Evolutionary conservation across 805 yeast species (phyloP), one percentile per base, ranked within the genome.

Genomic region (Starmerella gropengiesseri): DNA sequence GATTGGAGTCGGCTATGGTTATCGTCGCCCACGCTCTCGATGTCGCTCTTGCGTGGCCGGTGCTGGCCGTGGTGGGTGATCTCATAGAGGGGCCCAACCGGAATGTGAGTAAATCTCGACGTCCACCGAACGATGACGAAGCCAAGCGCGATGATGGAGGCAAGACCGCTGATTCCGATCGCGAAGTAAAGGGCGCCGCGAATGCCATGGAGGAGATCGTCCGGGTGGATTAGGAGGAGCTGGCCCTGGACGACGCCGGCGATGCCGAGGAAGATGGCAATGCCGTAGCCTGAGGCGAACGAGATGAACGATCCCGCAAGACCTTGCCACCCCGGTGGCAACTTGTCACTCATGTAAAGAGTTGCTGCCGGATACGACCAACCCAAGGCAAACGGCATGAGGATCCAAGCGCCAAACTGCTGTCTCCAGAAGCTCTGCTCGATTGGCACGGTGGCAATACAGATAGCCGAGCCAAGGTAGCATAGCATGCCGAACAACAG

Each of bases 371-470:
- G 89, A 58, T 79, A 81, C 21, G 81, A 74, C 57, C 76, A 62
- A 57, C 81, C 89, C 85, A 81, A 78, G 4, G 84, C 93, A 65
- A 76, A 77, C 13, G 77, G 70, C 3, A 73, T 60, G 7, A 80
- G 59, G 14, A 76, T 49, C 66, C 71, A 65, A 16, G 71, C 69
- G 3, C 78, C 75, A 51, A 81, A 67, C 1, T 71, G 58, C 55
- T 75, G 67, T 8, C 69, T 63, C 70, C 74, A 81, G 55, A 69
- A 81, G 0, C 71, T 63, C 55, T 80, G 81, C 40, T 70, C 50
- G 1, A 70, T 68, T 0, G 85, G 85, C 31, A 42, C 32, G 7
- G 28, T 41, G 5, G 35, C 42, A 11, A 51, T 36, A 30, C 44
- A 28, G 8, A 43, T n/a, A 13, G 38, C 45, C 5, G 38, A 20